Evolutionary conservation across 2,329 filamentous ascomycete species (phyloP).

Genomic region (Ophiostoma sp.): DNA sequence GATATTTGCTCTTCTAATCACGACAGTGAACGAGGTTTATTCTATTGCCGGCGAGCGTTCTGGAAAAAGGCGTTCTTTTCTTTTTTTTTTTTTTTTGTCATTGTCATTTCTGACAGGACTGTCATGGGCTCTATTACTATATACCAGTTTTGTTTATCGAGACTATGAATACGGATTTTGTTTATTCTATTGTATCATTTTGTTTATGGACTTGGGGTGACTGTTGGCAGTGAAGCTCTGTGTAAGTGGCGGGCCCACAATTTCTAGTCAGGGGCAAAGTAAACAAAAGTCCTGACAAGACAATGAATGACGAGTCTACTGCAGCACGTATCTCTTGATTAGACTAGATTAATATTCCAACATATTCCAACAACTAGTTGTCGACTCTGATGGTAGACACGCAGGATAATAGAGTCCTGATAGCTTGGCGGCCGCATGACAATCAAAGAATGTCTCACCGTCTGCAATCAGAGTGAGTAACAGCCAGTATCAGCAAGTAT

Average conservation of each 20-base stretch:
- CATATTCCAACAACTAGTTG: no score
- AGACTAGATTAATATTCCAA: neutral
- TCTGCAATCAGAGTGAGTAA: neutral
- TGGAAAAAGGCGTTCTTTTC: slow-evolving; percentile 5
- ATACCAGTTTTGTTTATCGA: slow-evolving; percentile 4
- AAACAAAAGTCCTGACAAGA: neutral
- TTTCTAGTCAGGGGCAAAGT: neutral
- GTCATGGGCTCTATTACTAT: neutral
- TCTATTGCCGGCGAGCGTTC: slow-evolving; percentile 3
- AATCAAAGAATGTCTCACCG: neutral
- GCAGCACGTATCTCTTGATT: neutral
- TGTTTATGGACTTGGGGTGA: neutral
- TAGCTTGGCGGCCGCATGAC: neutral
- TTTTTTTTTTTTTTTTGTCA: neutral
- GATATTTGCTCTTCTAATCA: slow-evolving; percentile 11
- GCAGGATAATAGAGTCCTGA: neutral
- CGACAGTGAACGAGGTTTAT: slow-evolving; percentile 9
- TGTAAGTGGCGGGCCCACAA: neutral
- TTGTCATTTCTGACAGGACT: neutral
- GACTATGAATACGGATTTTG: neutral
- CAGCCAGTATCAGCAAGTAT: neutral
- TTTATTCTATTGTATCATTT: neutral
- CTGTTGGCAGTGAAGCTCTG: neutral
- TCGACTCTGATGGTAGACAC: neutral
- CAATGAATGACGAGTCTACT: neutral